phyloP scores from a whole-genome alignment of 2,329 filamentous ascomycete species.

The Fusarium secorum region DNA sequence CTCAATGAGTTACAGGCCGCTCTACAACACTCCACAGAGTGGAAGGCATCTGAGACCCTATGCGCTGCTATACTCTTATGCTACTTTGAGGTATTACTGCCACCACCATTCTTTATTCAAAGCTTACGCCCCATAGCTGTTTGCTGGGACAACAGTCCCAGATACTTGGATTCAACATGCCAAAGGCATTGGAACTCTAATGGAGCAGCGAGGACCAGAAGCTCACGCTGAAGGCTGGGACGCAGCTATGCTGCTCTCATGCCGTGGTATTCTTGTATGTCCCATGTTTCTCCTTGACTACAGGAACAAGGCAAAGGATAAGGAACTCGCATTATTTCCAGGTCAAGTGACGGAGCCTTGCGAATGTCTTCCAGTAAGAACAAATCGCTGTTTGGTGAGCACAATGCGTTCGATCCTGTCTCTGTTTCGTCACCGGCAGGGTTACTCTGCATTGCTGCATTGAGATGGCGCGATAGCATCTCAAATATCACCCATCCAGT shows the following conservation, averaged over 20 bases:
- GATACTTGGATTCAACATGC: slow-evolving; percentile 52
- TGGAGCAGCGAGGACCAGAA: slow-evolving; percentile 50
- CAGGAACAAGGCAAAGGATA: not conserved
- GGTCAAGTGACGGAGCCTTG: slow-evolving; percentile 25
- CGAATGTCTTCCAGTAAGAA: not conserved
- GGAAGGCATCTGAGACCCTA: slow-evolving; percentile 52
- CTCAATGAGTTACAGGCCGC: slow-evolving; percentile 48
- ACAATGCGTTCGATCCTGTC: slow-evolving; percentile 9
- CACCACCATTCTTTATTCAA: not conserved
- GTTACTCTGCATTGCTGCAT: slow-evolving; percentile 38
- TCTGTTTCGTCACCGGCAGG: slow-evolving; percentile 29
- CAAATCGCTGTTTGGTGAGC: slow-evolving; percentile 1
- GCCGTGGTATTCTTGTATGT: slow-evolving; percentile 50
- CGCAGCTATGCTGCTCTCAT: slow-evolving; percentile 49
- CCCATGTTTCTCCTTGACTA: slow-evolving; percentile 2
- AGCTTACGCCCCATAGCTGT: slow-evolving; percentile 45
- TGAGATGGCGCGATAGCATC: slow-evolving; percentile 40
- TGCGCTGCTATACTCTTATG: slow-evolving; percentile 53
- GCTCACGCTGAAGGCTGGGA: slow-evolving; percentile 49
- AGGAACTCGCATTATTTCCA: slow-evolving; percentile 18
- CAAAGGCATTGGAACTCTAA: slow-evolving; percentile 48
- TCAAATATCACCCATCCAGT: slow-evolving; percentile 37
- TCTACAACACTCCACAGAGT: slow-evolving; percentile 49
- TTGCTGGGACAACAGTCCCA: slow-evolving; percentile 50
- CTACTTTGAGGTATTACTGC: slow-evolving; percentile 48